Evolutionary conservation across 1,284 basidiomycete species (phyloP).

Genomic region (Schizopora paradoxa): DNA sequence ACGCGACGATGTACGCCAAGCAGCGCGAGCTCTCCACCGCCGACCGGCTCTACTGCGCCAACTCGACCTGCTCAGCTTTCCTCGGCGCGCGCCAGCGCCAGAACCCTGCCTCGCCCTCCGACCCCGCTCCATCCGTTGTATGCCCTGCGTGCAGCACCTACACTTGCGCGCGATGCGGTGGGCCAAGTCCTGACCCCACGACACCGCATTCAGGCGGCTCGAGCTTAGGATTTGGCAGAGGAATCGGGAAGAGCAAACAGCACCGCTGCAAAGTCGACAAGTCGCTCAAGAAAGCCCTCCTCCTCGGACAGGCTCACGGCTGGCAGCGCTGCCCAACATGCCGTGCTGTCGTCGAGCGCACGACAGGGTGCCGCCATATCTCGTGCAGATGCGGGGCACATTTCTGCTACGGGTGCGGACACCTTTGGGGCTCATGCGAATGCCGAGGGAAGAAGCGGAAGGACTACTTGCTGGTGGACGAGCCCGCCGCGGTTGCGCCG

Average conservation of each 20-base stretch:
- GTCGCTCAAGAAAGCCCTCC: slow-evolving; percentile 29
- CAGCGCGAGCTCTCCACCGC: slow-evolving; percentile 32
- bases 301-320: slow-evolving; percentile 36
- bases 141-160: slow-evolving; percentile 23
- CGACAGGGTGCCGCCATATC: slow-evolving; percentile 45
- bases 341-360: slow-evolving; percentile 38
- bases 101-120: too few species aligned
- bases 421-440: too few species aligned
- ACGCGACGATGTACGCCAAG: slow-evolving; percentile 28
- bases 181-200: too few species aligned
- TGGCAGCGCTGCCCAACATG: slow-evolving; percentile 49
- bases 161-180: slow-evolving; percentile 13
- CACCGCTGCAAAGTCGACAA: slow-evolving; percentile 24
- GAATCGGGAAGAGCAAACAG: too few species aligned
- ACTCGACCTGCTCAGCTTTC: slow-evolving; percentile 44
- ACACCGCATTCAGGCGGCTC: too few species aligned
- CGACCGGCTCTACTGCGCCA: slow-evolving; percentile 41
- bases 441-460: too few species aligned
- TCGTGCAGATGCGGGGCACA: slow-evolving; percentile 42
- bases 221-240: too few species aligned
- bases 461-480: too few species aligned
- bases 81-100: slow-evolving; percentile 41
- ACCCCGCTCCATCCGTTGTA: slow-evolving; percentile 40
- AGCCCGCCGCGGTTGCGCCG: too few species aligned
- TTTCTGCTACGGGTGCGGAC: slow-evolving; percentile 53